Evolutionary conservation across 371 early-diverging fungal species (phyloP), one percentile per base, ranked within the genome.

Genomic region (Syncephalis plumigaleata): DNA sequence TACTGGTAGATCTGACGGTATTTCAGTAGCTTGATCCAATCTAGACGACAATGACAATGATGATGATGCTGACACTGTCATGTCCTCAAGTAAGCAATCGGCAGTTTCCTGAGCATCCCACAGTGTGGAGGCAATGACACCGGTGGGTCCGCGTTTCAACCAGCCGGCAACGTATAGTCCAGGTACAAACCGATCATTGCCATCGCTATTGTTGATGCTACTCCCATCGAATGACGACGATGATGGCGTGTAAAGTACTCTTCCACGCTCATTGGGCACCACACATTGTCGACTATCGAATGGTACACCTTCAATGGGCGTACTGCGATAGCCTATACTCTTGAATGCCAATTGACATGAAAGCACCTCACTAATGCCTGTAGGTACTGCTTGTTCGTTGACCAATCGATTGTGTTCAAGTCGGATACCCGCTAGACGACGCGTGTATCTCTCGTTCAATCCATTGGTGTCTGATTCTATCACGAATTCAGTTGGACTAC

Each of bases 121-220:
- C 90, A 94, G 89, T n/a, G 97, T 97, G 0, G 89, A 71, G 0
- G 90, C 94, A 54, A 97, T 87, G 17, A 91, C 91, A 4, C 98
- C 98, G 0, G 73, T 73, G 15, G 95, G 91, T 0, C 98, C 95
- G 15, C 84, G 77, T 57, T 95, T 97, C 20, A 90, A 55, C 98
- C 98, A 97, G 0, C 95, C 95, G 2, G 94, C 61, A 0, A 81
- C 84, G 50, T 92, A 94, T 45, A 87, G 52, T 0, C 84, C 80
- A 4, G 73, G 70, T 1, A 74, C 56, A 66, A 67, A n/a, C 27
- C 37, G 39, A 20, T 39, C 36, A 45, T 18, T 20, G 20, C 20
- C 13, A 31, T 31, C 11, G 11, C 31, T 31, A 31, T 31, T 11
- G 11, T 36, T 39, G 18, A 42, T 25, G 13, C 43, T 20, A 26